Base-by-base conservation (phyloP, 345 rosid species). In the Sonneratia caseolaris region DNA sequence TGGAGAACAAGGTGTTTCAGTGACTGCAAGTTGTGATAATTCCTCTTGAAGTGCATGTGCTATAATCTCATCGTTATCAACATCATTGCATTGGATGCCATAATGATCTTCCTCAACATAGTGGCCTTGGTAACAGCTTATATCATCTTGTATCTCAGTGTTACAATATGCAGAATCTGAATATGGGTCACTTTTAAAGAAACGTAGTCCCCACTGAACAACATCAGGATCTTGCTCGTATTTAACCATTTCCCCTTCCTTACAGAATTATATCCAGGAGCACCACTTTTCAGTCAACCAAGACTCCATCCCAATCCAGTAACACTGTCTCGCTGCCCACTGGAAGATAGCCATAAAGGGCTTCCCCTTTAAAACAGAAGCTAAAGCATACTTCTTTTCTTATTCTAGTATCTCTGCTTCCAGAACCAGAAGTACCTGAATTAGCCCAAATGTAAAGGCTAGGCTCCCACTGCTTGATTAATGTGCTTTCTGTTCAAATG, bases 21-120 rank as follows among this genome's bases (percentile, higher is more conserved):
- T 79, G 35, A 85, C 84, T 27, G 89, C 80, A 56, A 88, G 89
- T 68, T 85, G 89, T 24, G 89, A 86, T 53, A 88, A 71, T 69
- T 88, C 86, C 78, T 88, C 86, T 79, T 88, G 93, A 70, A 88
- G 89, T 70, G 81, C 73, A 68, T 65, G 84, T 9, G 93, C 93
- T 66, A 88, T 77, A 24, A 85, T 77, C 78, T 84, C 93, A 62
- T 89, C 88, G 65, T 72, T 73, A 37, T 85, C 89, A 35, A 85
- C 70, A 70, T 80, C 73, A 65, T 73, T 79, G 76, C 71, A 72
- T 57, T 77, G 82, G 5, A 70, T 12, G 45, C 71, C 71, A 38
- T 82, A 79, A 78, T 82, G 72, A 32, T 75, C 84, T 69, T 84
- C 87, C 81, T 70, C 49, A 42, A 75, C 80, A 77, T 73, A 68